Conservation (phyloP, 495 filamentous ascomycete genomes). For the Penicillium taxi region DNA sequence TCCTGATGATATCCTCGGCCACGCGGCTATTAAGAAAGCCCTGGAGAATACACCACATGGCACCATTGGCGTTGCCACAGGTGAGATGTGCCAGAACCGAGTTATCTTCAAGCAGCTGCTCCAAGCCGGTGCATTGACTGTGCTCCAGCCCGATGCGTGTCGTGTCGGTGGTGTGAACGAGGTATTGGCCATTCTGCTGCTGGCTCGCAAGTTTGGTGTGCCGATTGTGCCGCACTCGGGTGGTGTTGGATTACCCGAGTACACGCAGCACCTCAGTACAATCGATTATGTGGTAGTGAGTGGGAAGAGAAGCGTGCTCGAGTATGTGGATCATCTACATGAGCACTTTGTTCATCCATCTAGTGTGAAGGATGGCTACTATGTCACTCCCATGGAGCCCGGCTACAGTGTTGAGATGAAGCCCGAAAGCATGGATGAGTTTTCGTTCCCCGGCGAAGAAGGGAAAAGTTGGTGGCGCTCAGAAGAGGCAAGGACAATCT, state of each 20-base stretch:
- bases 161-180: slow-evolving; percentile 89
- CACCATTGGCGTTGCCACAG: slow-evolving; percentile 76
- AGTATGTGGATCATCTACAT: slow-evolving; percentile 90
- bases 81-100: slow-evolving; percentile 95
- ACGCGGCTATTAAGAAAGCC: slow-evolving; percentile 75
- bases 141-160: slow-evolving; percentile 89
- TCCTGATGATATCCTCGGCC: slow-evolving; percentile 85
- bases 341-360: slow-evolving; percentile 85
- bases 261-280: slow-evolving; percentile 87
- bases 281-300: slow-evolving; percentile 89
- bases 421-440: slow-evolving; percentile 73
- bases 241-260: slow-evolving; percentile 86
- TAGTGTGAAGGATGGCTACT: slow-evolving; percentile 76
- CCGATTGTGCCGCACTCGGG: slow-evolving; percentile 86
- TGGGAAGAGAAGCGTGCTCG: slow-evolving; percentile 72
- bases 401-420: slow-evolving; percentile 95
- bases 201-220: slow-evolving; percentile 76
- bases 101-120: slow-evolving; percentile 92
- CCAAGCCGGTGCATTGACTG: slow-evolving; percentile 67
- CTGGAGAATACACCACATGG: slow-evolving; percentile 55
- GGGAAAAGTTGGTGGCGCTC: slow-evolving; percentile 78
- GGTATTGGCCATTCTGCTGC: slow-evolving; percentile 79
- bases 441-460: slow-evolving; percentile 62
- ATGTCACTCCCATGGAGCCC: slow-evolving; percentile 71
- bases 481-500: slow-evolving; percentile 58